These are phyloP conservation scores for Backusella tarrabulga DNA, from an alignment of 192 early-diverging fungal genomes.

Conservation along the genomic window DNA sequence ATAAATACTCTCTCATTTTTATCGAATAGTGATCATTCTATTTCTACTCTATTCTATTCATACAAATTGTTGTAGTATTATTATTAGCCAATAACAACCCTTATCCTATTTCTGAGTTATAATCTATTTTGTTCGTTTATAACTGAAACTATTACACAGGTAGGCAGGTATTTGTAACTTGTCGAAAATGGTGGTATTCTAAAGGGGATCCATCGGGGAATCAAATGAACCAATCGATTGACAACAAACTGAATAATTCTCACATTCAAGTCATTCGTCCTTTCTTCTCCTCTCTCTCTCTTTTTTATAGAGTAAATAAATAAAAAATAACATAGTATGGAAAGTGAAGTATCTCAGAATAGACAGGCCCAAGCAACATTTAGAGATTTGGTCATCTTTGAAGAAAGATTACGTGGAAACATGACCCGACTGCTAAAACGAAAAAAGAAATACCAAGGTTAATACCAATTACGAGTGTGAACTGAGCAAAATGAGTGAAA, in stretches of 20 bases:
- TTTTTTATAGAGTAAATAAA: not conserved
- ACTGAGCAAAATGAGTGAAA: not conserved
- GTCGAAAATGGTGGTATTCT: no score
- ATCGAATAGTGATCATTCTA: no score
- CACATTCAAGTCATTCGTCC: not conserved
- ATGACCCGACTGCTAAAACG: conserved; percentile 61
- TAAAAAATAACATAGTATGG: not conserved
- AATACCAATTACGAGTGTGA: not conserved
- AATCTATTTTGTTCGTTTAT: no score
- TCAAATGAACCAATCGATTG: not conserved
- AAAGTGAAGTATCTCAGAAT: not conserved
- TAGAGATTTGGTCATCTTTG: conserved; percentile 78
- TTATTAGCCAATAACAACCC: no score
- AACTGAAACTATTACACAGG: no score
- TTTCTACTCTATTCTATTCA: no score
- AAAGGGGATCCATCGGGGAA: not conserved
- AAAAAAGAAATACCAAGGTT: conserved; percentile 73
- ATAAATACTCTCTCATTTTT: no score
- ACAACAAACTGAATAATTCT: not conserved
- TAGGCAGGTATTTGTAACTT: no score
- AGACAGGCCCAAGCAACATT: conserved; percentile 43
- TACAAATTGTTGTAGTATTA: no score
- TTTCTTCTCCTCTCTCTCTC: not conserved
- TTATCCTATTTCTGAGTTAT: no score
- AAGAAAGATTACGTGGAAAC: conserved; percentile 77